Base-by-base conservation (phyloP, 257 asterid species). In the Coffea canephora region DNA sequence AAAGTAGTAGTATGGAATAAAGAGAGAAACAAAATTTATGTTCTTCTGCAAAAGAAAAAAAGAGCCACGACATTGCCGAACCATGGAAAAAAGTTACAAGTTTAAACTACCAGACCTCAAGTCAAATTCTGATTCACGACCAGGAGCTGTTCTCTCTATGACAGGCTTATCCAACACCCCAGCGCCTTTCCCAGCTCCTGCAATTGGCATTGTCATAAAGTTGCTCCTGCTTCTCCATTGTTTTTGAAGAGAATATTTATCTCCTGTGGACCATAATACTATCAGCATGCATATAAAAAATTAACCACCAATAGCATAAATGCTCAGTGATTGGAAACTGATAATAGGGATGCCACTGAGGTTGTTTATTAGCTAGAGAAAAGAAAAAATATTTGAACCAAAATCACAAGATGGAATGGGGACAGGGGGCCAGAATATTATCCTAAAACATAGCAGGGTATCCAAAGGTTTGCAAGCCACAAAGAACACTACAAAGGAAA, bases 71-170 rank as follows among this genome's bases (percentile, higher is more conserved):
- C 70, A 84, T 45, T 70, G 64, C 64, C 9, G n/a, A 18, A 55
- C 19, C n/a, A 55, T 8, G 8, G 13, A 11, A 64, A 61, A 31
- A 57, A 59, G 43, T 67, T 73, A 65, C 52, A 66, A 75, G 34
- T 73, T 54, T 16, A 67, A 83, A 73, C 73, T 73, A 57, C 49
- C 88, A 83, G 86, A 95, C 99, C 97, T 95, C 89, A 95, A 86
- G 84, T 95, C 96, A 80, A 93, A 93, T 87, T 95, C 99, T 69
- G 97, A 95, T 83, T 95, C 97, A 79, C 98, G 97, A 52, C 96
- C 97, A 11, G 98, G 97, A 80, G 91, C 82, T 49, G 97, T 88
- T 88, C 89, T 93, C 84, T 95, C 99, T 69, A 91, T 92, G 64
- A 92, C 89, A 21, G 98, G 99, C 84, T 90, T 91, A 3, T 95